Base-by-base conservation (phyloP, 2,329 filamentous ascomycete genomes). In the Pezicula radicicola region DNA sequence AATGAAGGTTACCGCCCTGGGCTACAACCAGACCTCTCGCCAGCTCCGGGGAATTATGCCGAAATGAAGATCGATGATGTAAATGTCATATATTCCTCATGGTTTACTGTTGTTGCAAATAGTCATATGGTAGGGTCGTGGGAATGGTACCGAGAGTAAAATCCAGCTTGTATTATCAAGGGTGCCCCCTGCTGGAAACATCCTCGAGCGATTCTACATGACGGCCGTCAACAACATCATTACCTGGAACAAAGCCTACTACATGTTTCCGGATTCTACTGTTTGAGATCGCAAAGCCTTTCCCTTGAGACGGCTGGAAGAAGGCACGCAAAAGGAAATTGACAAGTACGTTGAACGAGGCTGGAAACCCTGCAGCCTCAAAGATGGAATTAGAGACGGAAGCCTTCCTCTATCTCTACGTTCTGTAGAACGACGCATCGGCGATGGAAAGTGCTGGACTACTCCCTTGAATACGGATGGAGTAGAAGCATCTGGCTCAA, bases 171-270 rank as follows among this genome's bases (percentile, higher is more conserved):
- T 42, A 12, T 16, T 19, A 18, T 12, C 16, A 16, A 16, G 18
- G 9, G 16, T 12, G 21, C 16, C 13, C 16, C 35, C 16, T n/a
- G 44, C 13, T 8, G 27, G n/a, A 28, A 15, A 16, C 21, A 53
- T 53, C n/a, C 43, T 53, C n/a, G 18, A 13, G 2, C 18, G 44
- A 15, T 53, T 53, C 42, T 50, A 46, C 10, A 45, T 27, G 6
- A 50, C 48, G 21, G 43, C 43, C 10, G 42, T 44, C 4, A 40
- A 50, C 15, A 53, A 53, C 41, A 8, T 50, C 15, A 53, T 53
- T 27, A 33, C 47, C 12, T 53, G 51, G 51, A 53, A 53, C 13
- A 42, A 44, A 19, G 51, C 51, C 6, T 53, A 53, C 48, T 53
- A 40, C 6, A 46, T 53, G 21, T 53, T 50, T 37, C 51, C 48